Evolutionary conservation across 768 basidiomycete species (phyloP).

Genomic region (Hygrocybe punicea): DNA sequence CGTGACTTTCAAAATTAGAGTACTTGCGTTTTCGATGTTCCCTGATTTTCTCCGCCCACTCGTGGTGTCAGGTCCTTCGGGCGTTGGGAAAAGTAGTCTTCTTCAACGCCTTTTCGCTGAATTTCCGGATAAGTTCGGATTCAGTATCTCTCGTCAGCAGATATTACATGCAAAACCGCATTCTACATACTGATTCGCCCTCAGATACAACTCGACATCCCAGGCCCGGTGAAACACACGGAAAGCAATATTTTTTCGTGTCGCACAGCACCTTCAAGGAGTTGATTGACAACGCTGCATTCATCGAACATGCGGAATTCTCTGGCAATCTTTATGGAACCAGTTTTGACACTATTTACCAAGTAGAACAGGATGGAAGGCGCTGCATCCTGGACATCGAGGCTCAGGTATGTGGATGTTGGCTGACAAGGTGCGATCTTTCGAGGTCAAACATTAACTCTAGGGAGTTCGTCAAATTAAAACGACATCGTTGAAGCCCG

Average conservation of each 20-base stretch:
- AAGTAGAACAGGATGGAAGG: slow-evolving; percentile 62
- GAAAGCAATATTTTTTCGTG: slow-evolving; percentile 86
- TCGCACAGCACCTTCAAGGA: slow-evolving; percentile 63
- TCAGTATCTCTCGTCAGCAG: slow-evolving; percentile 84
- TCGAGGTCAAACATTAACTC: slow-evolving; percentile 13
- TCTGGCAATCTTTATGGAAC: slow-evolving; percentile 94
- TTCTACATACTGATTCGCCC: slow-evolving; percentile 13
- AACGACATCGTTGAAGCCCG: slow-evolving; percentile 70
- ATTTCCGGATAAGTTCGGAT: slow-evolving; percentile 82
- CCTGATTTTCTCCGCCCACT: slow-evolving; percentile 64
- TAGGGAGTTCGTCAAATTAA: slow-evolving; percentile 94
- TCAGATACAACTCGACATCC: slow-evolving; percentile 87
- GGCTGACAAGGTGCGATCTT: background rate
- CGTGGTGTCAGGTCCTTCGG: slow-evolving; percentile 87
- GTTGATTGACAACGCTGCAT: slow-evolving; percentile 67
- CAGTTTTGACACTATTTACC: slow-evolving; percentile 69
- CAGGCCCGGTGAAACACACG: slow-evolving; percentile 76
- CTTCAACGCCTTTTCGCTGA: slow-evolving; percentile 76
- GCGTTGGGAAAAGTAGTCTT: slow-evolving; percentile 92
- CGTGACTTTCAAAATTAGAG: no score
- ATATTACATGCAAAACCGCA: slow-evolving; percentile 9
- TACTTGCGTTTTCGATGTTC: no score
- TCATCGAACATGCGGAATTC: slow-evolving; percentile 94
- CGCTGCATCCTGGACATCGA: slow-evolving; percentile 96
- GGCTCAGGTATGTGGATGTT: slow-evolving; percentile 63